Evolutionary conservation across 2,329 filamentous ascomycete genomes (phyloP).

Genomic region (Diaporthe sp.): DNA sequence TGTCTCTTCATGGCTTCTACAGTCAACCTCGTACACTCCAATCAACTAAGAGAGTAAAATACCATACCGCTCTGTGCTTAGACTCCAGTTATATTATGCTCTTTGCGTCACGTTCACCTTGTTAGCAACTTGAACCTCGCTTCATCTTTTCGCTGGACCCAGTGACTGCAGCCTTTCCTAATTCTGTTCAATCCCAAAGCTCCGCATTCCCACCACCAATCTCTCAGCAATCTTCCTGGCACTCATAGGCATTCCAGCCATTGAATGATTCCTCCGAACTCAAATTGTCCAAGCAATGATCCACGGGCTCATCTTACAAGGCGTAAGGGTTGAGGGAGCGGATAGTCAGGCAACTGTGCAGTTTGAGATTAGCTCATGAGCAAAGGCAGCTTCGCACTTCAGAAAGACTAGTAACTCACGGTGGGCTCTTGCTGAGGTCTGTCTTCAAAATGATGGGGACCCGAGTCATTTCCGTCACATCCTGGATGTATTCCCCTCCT

Average conservation of each 20-base stretch:
- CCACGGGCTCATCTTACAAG: conserved; percentile 47
- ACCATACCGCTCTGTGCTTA: conserved; percentile 32
- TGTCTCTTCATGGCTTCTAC: conserved; percentile 17
- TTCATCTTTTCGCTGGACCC: not conserved
- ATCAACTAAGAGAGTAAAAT: conserved; percentile 20
- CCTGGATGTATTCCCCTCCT: conserved; percentile 96
- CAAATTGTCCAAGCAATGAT: not conserved
- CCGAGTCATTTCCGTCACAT: conserved; percentile 97
- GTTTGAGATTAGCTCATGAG: conserved; percentile 52
- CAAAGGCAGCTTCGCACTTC: conserved; percentile 35
- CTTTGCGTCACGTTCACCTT: conserved; percentile 12
- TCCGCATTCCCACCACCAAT: not conserved
- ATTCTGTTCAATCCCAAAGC: conserved; percentile 25
- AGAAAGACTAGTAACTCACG: conserved; percentile 75
- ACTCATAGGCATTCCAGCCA: conserved; percentile 41
- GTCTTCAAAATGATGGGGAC: conserved; percentile 99
- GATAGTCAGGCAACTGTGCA: conserved; percentile 81
- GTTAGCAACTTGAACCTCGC: not conserved
- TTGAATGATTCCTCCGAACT: not conserved
- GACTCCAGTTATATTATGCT: conserved; percentile 34
- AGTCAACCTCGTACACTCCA: conserved; percentile 29
- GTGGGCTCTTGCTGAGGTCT: conserved; percentile 97
- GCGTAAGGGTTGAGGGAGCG: conserved; percentile 86
- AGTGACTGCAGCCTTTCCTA: not conserved
- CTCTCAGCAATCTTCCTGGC: not conserved